These are phyloP conservation scores for Mycena belliarum DNA, from an alignment of 768 basidiomycete genomes.

Conservation along the genomic window DNA sequence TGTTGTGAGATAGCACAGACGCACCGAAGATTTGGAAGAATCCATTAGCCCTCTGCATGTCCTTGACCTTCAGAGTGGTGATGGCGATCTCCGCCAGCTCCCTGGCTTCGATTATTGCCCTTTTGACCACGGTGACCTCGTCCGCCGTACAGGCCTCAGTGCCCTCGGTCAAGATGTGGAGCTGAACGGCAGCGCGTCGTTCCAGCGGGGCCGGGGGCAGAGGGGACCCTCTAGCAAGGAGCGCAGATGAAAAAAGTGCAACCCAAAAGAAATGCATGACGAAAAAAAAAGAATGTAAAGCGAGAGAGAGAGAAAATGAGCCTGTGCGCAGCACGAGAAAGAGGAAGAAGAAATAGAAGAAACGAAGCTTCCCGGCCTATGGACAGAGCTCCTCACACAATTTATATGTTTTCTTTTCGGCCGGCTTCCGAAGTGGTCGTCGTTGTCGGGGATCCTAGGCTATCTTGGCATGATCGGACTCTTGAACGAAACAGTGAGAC, in stretches of 20 bases:
- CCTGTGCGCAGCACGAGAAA: background rate
- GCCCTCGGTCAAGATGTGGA: background rate
- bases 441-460: too few species aligned
- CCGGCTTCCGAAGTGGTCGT: too few species aligned
- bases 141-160: background rate
- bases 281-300: background rate
- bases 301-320: background rate
- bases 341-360: background rate
- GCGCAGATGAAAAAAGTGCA: background rate
- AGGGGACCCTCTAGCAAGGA: background rate
- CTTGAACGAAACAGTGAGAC: too few species aligned
- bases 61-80: background rate
- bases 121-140: background rate
- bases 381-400: background rate
- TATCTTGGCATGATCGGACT: too few species aligned
- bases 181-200: background rate
- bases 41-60: background rate
- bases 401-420: background rate
- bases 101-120: background rate
- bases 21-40: background rate
- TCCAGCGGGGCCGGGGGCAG: background rate
- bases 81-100: background rate
- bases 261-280: background rate
- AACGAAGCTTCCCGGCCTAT: background rate
- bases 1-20: background rate